These are phyloP conservation scores for Botryotinia narcissicola DNA, from an alignment of 2,329 filamentous ascomycete genomes.

Conservation along the genomic window DNA sequence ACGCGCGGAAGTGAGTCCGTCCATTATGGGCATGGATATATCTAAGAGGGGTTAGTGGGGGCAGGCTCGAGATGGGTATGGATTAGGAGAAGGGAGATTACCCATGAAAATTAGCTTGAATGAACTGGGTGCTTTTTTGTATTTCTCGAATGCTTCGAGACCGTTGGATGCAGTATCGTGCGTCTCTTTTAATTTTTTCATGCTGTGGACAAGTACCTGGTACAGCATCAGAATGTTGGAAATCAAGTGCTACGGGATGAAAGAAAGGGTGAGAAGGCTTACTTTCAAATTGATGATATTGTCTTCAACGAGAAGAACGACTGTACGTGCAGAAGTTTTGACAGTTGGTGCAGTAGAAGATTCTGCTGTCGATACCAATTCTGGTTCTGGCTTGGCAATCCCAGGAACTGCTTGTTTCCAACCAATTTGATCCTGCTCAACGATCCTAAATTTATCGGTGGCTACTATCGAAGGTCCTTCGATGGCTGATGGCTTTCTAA, in stretches of 20 bases:
- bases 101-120: slow-evolving; percentile 40
- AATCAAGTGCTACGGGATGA: background rate
- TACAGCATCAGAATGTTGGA: background rate
- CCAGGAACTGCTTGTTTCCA: background rate
- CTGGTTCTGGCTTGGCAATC: background rate
- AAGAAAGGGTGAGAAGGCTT: background rate
- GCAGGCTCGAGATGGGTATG: background rate
- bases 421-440: background rate
- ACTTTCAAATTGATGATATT: slow-evolving; percentile 41
- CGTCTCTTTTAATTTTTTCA: slow-evolving; percentile 30
- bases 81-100: slow-evolving; percentile 6
- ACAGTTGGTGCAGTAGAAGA: background rate
- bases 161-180: slow-evolving; percentile 45
- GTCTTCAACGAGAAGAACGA: slow-evolving; percentile 42
- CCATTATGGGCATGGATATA: slow-evolving; percentile 55
- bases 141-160: slow-evolving; percentile 45
- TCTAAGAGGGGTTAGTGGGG: slow-evolving; percentile 38
- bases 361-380: background rate
- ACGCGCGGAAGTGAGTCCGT: slow-evolving; percentile 48
- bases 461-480: background rate
- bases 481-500: background rate
- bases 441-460: no score
- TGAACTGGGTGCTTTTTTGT: slow-evolving; percentile 20
- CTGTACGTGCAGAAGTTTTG: background rate
- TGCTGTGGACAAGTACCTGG: slow-evolving; percentile 30